A percentile compares a stretch with the other conserved stretches of the same genome.
phyloP scores from a whole-genome alignment of 257 asterid genomes.

The Mitragyna speciosa region DNA sequence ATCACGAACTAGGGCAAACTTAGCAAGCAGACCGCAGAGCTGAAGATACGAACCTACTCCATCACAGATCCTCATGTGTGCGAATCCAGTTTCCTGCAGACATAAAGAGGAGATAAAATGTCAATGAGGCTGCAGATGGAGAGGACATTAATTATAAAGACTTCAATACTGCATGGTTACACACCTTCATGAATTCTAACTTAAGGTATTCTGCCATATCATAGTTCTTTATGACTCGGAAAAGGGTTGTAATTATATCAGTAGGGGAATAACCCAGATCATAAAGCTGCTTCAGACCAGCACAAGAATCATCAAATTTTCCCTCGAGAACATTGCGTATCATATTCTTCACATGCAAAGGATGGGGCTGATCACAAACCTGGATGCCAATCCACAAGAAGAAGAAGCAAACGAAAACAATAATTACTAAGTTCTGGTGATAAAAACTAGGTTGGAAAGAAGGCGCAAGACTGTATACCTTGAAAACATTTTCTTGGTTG shows the following conservation, averaged over 20 bases:
- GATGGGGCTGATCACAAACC: slow-evolving; percentile 99
- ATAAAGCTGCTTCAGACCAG: slow-evolving; percentile 82
- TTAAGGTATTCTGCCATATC: slow-evolving; percentile 94
- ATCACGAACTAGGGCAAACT: slow-evolving; percentile 65
- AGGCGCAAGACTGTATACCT: slow-evolving; percentile 44
- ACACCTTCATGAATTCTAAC: slow-evolving; percentile 92
- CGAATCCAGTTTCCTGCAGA: slow-evolving; percentile 89
- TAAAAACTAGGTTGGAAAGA: neutral
- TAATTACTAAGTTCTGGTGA: neutral
- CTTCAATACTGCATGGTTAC: neutral
- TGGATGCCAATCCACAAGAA: slow-evolving; percentile 23
- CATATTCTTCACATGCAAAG: slow-evolving; percentile 92
- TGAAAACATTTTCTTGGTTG: slow-evolving; percentile 96
- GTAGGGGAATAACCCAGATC: slow-evolving; percentile 98
- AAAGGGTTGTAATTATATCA: slow-evolving; percentile 91
- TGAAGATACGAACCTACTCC: slow-evolving; percentile 98
- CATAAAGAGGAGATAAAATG: slow-evolving; percentile 14
- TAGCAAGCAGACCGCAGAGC: slow-evolving; percentile 83
- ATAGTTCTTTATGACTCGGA: slow-evolving; percentile 82
- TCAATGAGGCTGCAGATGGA: neutral
- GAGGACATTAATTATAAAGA: neutral
- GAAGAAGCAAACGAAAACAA: neutral
- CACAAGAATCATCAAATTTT: slow-evolving; percentile 90
- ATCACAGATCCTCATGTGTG: slow-evolving; percentile 95
- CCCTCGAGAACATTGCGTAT: slow-evolving; percentile 83